A percentile compares a stretch with the other conserved stretches of the same genome.
These are phyloP conservation scores for Phytomonas sp. DNA, from an alignment of 208 protist genomes.

Conservation along the genomic window DNA sequence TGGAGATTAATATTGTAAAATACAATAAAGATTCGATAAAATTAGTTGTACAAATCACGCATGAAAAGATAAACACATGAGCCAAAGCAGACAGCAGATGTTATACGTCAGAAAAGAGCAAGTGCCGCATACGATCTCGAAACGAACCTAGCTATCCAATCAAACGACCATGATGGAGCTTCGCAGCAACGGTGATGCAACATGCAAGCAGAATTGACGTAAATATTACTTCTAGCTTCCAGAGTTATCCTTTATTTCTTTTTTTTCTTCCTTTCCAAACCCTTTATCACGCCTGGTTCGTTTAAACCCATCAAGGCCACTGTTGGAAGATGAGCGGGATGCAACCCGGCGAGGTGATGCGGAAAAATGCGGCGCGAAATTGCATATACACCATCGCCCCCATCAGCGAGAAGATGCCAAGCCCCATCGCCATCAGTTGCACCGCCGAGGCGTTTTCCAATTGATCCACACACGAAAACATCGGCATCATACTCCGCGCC, in stretches of 20 bases:
- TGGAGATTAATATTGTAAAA: neutral
- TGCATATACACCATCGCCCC: slow-evolving; percentile 23
- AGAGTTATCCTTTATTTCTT: neutral
- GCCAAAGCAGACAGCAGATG: neutral
- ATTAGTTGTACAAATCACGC: neutral
- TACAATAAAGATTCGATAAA: neutral
- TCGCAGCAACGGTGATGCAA: neutral
- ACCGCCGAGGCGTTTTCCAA: slow-evolving; percentile 27
- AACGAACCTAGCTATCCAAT: too few relatives aligned
- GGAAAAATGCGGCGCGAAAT: slow-evolving; percentile 41
- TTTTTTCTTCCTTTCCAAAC: neutral
- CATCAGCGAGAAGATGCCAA: slow-evolving; percentile 12
- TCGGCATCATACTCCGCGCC: slow-evolving; percentile 17
- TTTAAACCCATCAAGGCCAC: neutral
- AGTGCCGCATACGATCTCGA: neutral
- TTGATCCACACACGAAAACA: slow-evolving; percentile 21
- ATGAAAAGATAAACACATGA: neutral
- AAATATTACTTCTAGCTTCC: neutral
- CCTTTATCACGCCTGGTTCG: neutral
- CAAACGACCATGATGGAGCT: too few relatives aligned
- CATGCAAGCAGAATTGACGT: neutral
- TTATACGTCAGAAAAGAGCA: neutral
- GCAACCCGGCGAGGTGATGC: slow-evolving; percentile 16
- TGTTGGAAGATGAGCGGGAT: slow-evolving; percentile 14
- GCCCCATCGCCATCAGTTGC: slow-evolving; percentile 19